Evolutionary conservation across 306 rosid species (phyloP), one percentile per base, ranked within the genome.

Genomic region (Macrotyloma uniflorum): DNA sequence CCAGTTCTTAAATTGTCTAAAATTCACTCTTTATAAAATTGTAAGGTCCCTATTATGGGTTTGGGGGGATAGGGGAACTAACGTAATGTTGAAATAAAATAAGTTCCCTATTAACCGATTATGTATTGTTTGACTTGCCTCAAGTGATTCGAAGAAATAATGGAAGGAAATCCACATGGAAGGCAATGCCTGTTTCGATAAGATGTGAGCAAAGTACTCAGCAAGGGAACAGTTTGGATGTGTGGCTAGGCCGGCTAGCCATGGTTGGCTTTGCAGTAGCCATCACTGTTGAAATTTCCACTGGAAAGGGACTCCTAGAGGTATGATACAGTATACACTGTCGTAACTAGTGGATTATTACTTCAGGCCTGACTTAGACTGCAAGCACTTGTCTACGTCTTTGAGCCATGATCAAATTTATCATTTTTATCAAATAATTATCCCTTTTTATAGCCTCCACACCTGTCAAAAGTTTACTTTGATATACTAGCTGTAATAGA

Each of bases 281-380:
- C 70, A 77, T 92, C 28, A 73, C 80, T 65, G 92, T 92, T 61
- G 98, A 94, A 92, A 65, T 94, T 76, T 75, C 90, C 20, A 90
- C 97, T 0, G 98, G 98, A 32, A 94, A 87, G 85, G 98, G 98
- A 66, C 91, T 94, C 73, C 82, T 94, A 47, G 97, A 94, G 98
- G 98, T 94, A 89, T 59, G 71, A 13, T 42, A 35, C 53, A 23
- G 28, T 55, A 22, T 36, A 16, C 50, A 28, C 54, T 13, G 6
- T 45, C 12, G 58, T 40, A 16, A 22, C 80, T 63, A 2, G 45
- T 30, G 11, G 24, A 61, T 70, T 63, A 6, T 70, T 55, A 10
- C 28, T 74, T 69, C 66, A 70, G 53, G 50, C 81, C 64, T 79
- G 67, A 42, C 77, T 80, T 36, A 12, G 35, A 74, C 20, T 36